Base-by-base conservation (phyloP, 1,284 basidiomycete genomes). In the Wolfiporia cocos region DNA sequence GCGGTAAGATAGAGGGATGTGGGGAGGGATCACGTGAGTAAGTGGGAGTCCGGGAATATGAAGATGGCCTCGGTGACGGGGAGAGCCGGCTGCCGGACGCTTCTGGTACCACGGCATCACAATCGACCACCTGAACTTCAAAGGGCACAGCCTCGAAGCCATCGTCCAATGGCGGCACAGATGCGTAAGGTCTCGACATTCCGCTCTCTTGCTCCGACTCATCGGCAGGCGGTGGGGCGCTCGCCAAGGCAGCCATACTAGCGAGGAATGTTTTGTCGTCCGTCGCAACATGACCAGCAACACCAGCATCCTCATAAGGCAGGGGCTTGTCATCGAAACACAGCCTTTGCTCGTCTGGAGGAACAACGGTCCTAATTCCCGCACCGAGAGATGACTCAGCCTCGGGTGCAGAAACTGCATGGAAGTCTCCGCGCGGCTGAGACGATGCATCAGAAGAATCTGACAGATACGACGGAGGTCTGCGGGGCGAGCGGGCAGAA, bases 241-340 rank as follows among this genome's bases (percentile, higher is more conserved):
- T 84, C 19, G 76, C 77, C 31, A 77, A 45, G 15, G 65, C 64
- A 1, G 69, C 73, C 47, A 86, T 68, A 26, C 68, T 72, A 24
- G 77, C 78, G 15, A 88, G 70, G 5, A 77, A 49, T 0, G 67
- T 61, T 59, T 88, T 88, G 59, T 88, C 85, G 56, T 88, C 85
- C 1, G 76, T 84, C 14, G 85, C 84, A 34, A 88, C 69, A 56
- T 88, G 85, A 10, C 74, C 81, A 11, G 65, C 64, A 44, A 69
- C 62, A 5, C 48, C 29, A 9, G 52, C 39, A 10, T 46, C 44
- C 15, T 47, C 46, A 28, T 53, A 54, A 18, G 54, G 56, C 7
- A 47, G 39, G 28, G 37, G 40, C 26, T 39, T 33, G 37, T 41
- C 39, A 34, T 36, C 37, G 33, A 39, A 34, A 19, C 14, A 33